Conservation (phyloP, 371 early-diverging fungal genomes). For the Dinochytrium kinnereticum region DNA sequence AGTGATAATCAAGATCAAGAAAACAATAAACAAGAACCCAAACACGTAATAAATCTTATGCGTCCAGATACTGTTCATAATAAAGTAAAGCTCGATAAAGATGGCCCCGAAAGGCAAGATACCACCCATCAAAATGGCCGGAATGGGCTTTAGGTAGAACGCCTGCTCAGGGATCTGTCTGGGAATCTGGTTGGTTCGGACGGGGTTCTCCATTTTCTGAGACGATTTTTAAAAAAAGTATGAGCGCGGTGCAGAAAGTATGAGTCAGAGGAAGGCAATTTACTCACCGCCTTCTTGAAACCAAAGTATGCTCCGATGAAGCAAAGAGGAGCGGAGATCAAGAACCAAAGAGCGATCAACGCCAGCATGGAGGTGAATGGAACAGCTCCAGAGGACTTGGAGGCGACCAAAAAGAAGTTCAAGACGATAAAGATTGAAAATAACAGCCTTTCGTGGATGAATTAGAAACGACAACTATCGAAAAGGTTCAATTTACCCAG, state of each 20-base stretch:
- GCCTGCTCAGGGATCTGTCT: conserved; percentile 88
- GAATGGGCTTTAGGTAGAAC: conserved; percentile 71
- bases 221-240: conserved; percentile 60
- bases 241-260: conserved; percentile 35
- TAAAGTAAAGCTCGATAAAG: conserved; percentile 80
- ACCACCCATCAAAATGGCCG: conserved; percentile 81
- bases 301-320: conserved; percentile 91
- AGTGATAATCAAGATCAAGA: conserved; percentile 75
- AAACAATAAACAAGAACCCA: conserved; percentile 82
- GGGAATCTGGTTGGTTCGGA: conserved; percentile 86
- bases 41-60: conserved; percentile 83
- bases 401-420: conserved; percentile 85
- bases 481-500: conserved; percentile 62
- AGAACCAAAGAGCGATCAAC: conserved; percentile 80
- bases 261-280: too few relatives aligned
- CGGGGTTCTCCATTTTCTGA: conserved; percentile 72
- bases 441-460: conserved; percentile 41
- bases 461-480: conserved; percentile 1
- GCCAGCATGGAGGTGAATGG: conserved; percentile 88
- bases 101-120: conserved; percentile 85
- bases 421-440: conserved; percentile 72
- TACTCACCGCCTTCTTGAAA: conserved; percentile 69
- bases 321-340: conserved; percentile 85
- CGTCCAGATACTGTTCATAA: conserved; percentile 81
- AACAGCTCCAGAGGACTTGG: conserved; percentile 87